These are phyloP conservation scores for Apiospora koreana DNA, from an alignment of 2,329 filamentous ascomycete genomes.

Conservation along the genomic window DNA sequence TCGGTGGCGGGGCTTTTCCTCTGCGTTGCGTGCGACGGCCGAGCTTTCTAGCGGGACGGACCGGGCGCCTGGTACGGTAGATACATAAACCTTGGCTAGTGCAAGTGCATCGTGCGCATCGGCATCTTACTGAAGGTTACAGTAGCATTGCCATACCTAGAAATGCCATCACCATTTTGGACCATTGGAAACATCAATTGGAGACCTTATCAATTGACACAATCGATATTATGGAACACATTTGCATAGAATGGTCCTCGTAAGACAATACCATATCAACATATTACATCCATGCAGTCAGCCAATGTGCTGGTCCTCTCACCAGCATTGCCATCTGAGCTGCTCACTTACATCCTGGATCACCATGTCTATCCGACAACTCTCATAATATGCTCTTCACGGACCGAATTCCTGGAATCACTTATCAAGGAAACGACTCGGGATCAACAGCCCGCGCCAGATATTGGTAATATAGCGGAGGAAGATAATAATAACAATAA, in stretches of 20 bases:
- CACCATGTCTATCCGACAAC: slow-evolving; percentile 59
- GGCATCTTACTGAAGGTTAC: no score
- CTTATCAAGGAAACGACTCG: slow-evolving; percentile 53
- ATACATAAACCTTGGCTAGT: background rate
- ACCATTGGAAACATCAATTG: no score
- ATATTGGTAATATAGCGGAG: background rate
- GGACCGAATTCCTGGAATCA: slow-evolving; percentile 63
- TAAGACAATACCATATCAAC: background rate
- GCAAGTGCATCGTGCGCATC: background rate
- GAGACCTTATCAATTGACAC: background rate
- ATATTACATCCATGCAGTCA: slow-evolving; percentile 20
- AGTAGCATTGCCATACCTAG: background rate
- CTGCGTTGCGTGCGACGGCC: slow-evolving; percentile 3
- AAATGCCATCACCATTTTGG: background rate
- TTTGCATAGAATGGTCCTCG: background rate
- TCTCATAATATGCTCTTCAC: slow-evolving; percentile 70
- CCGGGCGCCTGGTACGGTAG: background rate
- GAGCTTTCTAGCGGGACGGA: slow-evolving; percentile 6
- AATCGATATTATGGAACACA: background rate
- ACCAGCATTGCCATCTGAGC: slow-evolving; percentile 56
- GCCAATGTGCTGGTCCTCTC: slow-evolving; percentile 44
- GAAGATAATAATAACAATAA: background rate
- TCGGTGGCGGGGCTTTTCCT: slow-evolving; percentile 4
- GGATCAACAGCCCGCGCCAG: background rate
- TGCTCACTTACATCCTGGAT: slow-evolving; percentile 66